These are phyloP conservation scores for Sarocladiaceae sp. DNA, from an alignment of 2,329 filamentous ascomycete genomes.

Conservation along the genomic window DNA sequence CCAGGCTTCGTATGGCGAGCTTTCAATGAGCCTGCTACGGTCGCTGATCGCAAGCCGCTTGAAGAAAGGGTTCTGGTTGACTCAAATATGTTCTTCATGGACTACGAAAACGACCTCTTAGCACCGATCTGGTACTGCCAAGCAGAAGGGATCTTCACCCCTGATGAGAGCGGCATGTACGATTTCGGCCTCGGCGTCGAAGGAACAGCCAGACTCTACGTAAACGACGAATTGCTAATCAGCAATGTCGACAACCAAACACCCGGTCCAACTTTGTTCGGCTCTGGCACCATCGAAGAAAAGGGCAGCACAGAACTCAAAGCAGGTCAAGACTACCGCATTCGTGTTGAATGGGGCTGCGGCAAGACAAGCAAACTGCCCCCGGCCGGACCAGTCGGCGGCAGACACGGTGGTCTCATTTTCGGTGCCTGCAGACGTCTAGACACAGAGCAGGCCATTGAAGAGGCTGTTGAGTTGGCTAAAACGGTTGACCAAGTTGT, in stretches of 20 bases:
- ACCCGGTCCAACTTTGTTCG: constrained; percentile 61
- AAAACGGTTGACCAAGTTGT: constrained; percentile 71
- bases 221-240: constrained; percentile 58
- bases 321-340: constrained; percentile 54
- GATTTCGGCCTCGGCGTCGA: constrained; percentile 64
- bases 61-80: constrained; percentile 46
- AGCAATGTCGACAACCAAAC: constrained; percentile 62
- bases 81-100: constrained; percentile 45
- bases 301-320: constrained; percentile 53
- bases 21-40: too few relatives aligned
- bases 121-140: constrained; percentile 55
- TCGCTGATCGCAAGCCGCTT: too few relatives aligned
- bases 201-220: constrained; percentile 61
- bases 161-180: constrained; percentile 56
- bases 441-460: constrained; percentile 56
- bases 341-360: constrained; percentile 57
- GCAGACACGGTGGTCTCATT: constrained; percentile 57
- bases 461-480: constrained; percentile 63
- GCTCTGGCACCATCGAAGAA: constrained; percentile 60
- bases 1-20: too few relatives aligned
- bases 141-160: constrained; percentile 55
- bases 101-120: constrained; percentile 49
- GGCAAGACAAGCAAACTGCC: constrained; percentile 52
- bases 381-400: constrained; percentile 43
- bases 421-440: constrained; percentile 58